Evolutionary conservation across 805 yeast genomes (phyloP).

Genomic region (Teunomyces barrocoloradensis): DNA sequence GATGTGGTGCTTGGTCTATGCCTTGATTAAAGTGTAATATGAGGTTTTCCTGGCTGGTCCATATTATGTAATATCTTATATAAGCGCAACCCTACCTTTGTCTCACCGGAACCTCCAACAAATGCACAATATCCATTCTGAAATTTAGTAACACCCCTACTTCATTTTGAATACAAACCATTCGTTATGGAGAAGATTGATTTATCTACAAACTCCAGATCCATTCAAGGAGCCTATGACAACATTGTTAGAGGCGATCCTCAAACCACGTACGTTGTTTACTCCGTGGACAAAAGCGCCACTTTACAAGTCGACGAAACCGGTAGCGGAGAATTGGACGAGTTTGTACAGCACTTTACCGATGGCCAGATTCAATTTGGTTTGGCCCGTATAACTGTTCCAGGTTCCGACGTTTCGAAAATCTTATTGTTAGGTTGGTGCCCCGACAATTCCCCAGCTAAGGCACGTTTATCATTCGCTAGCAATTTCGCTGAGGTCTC

Average conservation of each 20-base stretch:
- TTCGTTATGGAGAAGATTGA: slow-evolving; percentile 52
- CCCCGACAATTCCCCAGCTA: slow-evolving; percentile 90
- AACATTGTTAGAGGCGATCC: slow-evolving; percentile 77
- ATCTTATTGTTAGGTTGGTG: slow-evolving; percentile 90
- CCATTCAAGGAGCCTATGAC: slow-evolving; percentile 72
- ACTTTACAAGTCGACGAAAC: slow-evolving; percentile 45
- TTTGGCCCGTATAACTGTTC: slow-evolving; percentile 79
- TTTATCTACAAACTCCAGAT: slow-evolving; percentile 67
- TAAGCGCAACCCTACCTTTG: not conserved
- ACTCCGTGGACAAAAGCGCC: slow-evolving; percentile 64
- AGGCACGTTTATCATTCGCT: slow-evolving; percentile 72
- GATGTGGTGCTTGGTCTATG: slow-evolving; percentile 50
- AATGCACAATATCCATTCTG: not conserved
- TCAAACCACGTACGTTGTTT: slow-evolving; percentile 70
- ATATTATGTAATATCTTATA: slow-evolving; percentile 1
- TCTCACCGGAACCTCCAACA: slow-evolving; percentile 1
- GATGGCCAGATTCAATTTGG: slow-evolving; percentile 92
- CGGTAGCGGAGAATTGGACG: slow-evolving; percentile 69
- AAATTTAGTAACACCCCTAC: not conserved
- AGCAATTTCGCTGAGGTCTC: slow-evolving; percentile 75
- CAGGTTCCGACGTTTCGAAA: slow-evolving; percentile 88
- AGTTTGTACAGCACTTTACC: slow-evolving; percentile 76
- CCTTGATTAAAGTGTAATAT: slow-evolving; percentile 29
- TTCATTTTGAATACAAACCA: not conserved
- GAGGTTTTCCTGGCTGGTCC: not conserved